phyloP scores from a whole-genome alignment of 306 rosid genomes.

The Cucumis hystrix region DNA sequence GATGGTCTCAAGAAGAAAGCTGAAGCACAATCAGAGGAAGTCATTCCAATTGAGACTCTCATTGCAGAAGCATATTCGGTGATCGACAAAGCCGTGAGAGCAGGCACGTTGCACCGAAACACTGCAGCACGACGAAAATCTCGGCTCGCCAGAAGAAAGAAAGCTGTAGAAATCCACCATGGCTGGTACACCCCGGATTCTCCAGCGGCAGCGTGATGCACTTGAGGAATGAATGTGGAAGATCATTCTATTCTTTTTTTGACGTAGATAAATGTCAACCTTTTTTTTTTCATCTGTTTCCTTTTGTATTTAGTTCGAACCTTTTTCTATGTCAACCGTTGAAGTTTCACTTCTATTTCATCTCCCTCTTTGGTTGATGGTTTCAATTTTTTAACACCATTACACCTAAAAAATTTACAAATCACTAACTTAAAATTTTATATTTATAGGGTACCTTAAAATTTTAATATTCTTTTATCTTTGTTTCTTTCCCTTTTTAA shows the following conservation, averaged over 20 bases:
- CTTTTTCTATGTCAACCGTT: not conserved
- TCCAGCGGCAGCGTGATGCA: constrained; percentile 28
- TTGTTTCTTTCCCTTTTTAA: too few species aligned
- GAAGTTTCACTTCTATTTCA: not conserved
- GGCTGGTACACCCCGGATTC: constrained; percentile 83
- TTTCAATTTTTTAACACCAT: not conserved
- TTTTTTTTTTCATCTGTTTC: not conserved
- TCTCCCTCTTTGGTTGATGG: not conserved
- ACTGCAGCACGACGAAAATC: constrained; percentile 86
- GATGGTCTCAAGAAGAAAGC: constrained; percentile 71
- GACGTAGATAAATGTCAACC: not conserved
- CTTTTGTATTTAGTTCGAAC: not conserved
- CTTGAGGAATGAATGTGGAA: not conserved
- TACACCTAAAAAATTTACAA: not conserved
- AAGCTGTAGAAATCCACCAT: constrained; percentile 76
- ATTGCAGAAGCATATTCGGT: constrained; percentile 85
- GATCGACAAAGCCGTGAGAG: constrained; percentile 92
- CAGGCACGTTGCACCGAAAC: constrained; percentile 79
- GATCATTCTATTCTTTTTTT: not conserved
- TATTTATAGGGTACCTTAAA: not conserved
- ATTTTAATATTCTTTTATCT: too few species aligned
- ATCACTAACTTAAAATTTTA: not conserved
- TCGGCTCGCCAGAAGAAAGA: constrained; percentile 87
- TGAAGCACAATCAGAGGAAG: constrained; percentile 61
- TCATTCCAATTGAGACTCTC: constrained; percentile 61